Evolutionary conservation across 169 alveolate species (phyloP).

Genomic region (Plasmodium yoelii): DNA sequence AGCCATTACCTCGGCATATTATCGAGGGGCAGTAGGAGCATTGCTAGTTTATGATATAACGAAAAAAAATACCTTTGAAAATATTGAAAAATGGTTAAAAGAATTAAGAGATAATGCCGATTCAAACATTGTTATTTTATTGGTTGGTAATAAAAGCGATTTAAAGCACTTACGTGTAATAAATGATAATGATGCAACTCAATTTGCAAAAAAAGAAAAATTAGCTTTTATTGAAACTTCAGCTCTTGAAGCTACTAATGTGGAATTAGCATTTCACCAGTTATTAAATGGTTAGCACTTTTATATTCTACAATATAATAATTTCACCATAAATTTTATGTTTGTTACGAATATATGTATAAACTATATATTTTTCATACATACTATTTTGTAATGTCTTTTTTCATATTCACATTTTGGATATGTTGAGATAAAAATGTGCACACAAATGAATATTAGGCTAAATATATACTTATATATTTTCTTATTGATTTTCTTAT

Average conservation of each 20-base stretch:
- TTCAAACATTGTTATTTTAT: slow-evolving; percentile 94
- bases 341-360: too few relatives aligned
- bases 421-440: background rate
- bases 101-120: slow-evolving; percentile 98
- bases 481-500: slow-evolving; percentile 18
- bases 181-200: slow-evolving; percentile 93
- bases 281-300: slow-evolving; percentile 66
- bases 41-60: slow-evolving; percentile 98
- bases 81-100: slow-evolving; percentile 96
- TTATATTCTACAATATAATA: background rate
- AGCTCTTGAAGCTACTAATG: slow-evolving; percentile 96
- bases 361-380: too few relatives aligned
- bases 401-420: too few relatives aligned
- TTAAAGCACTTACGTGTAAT: slow-evolving; percentile 92
- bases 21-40: slow-evolving; percentile 99
- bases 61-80: slow-evolving; percentile 94
- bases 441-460: background rate
- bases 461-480: slow-evolving; percentile 1
- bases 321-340: too few relatives aligned
- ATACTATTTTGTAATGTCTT: too few relatives aligned
- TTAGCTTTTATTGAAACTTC: slow-evolving; percentile 96
- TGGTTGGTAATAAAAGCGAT: slow-evolving; percentile 99
- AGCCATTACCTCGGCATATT: slow-evolving; percentile 99
- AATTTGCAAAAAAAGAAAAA: slow-evolving; percentile 92
- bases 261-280: slow-evolving; percentile 93